Evolutionary conservation across 164 flowering plant genomes (phyloP), one percentile per base, ranked within the genome.

Genomic region (Tetracentron sinense): DNA sequence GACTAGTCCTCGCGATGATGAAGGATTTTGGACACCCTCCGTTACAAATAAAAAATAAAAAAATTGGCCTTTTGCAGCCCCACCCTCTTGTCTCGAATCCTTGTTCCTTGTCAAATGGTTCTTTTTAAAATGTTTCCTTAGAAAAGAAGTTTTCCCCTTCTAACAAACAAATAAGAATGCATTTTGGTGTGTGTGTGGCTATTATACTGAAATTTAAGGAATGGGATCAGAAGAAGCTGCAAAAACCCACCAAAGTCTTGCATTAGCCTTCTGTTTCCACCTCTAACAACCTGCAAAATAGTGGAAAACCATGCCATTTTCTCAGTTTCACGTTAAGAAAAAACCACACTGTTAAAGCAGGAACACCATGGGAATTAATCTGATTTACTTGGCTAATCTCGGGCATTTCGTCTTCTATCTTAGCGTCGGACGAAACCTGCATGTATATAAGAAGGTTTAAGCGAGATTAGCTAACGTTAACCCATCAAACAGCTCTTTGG

Each of bases 231-330:
- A 58, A 42, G 16, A 1, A 42, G 35, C n/a, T 19, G 42, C 10
- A 42, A 5, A 38, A 10, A 11, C 49, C 0, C 63, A 78, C 82
- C 77, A 23, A 75, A 3, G 19, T n/a, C 55, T 5, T 64, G 57
- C 48, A 75, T 28, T 29, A 78, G 82, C 79, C 72, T 75, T 68
- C 82, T 70, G 69, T 65, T 73, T 17, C 52, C 60, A 25, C 78
- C 81, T 69, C 53, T 70, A 63, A 64, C 73, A 27, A 54, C 71
- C 78, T 72, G 54, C 20, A 35, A 11, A 54, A 19, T 19, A 54
- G 10, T 15, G 17, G 16, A 8, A 42, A 63, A 6, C n/a, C 33
- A 2, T 3, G 15, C 44, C 19, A 54, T 19, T 12, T 23, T 20
- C 16, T 42, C n/a, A n/a, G n/a, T n/a, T n/a, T 31, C 52, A 4